Percentiles rank a stretch among this genome's conserved stretches.
Conservation (phyloP, 2,329 filamentous ascomycete genomes). For the Lecanoromycetidae sp. region DNA sequence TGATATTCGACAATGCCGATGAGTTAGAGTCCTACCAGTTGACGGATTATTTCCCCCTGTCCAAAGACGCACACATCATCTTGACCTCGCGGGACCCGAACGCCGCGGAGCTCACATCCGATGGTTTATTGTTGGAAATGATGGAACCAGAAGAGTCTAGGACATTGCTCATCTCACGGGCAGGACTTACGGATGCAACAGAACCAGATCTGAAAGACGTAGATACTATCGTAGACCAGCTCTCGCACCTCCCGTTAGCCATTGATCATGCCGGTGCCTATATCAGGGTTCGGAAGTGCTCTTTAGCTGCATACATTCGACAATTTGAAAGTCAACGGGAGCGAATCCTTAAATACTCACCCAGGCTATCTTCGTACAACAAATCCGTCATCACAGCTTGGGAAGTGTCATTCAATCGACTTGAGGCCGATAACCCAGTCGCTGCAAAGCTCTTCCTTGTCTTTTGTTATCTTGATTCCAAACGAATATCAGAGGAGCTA, state of each 20-base stretch:
- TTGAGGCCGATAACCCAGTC: slow-evolving; percentile 1
- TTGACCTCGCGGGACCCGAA: slow-evolving; percentile 4
- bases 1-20: too few species aligned
- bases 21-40: too few species aligned
- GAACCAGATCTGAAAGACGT: neutral
- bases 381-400: slow-evolving; percentile 13
- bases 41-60: neutral
- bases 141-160: slow-evolving; percentile 6
- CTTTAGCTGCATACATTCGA: slow-evolving; percentile 4
- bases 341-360: slow-evolving; percentile 6
- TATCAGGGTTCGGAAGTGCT: slow-evolving; percentile 1
- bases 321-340: slow-evolving; percentile 4
- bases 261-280: slow-evolving; percentile 9
- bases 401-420: slow-evolving; percentile 6
- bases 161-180: neutral
- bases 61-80: slow-evolving; percentile 6
- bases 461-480: slow-evolving; percentile 11
- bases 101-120: neutral
- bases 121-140: slow-evolving; percentile 5
- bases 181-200: neutral
- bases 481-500: slow-evolving; percentile 6
- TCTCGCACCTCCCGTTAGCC: slow-evolving; percentile 7
- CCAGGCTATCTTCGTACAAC: slow-evolving; percentile 7
- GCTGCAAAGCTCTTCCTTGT: slow-evolving; percentile 5
- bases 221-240: neutral